Evolutionary conservation across 2,329 filamentous ascomycete species (phyloP), one percentile per base, ranked within the genome.

Genomic region (Davidsoniella neocaledoniae): DNA sequence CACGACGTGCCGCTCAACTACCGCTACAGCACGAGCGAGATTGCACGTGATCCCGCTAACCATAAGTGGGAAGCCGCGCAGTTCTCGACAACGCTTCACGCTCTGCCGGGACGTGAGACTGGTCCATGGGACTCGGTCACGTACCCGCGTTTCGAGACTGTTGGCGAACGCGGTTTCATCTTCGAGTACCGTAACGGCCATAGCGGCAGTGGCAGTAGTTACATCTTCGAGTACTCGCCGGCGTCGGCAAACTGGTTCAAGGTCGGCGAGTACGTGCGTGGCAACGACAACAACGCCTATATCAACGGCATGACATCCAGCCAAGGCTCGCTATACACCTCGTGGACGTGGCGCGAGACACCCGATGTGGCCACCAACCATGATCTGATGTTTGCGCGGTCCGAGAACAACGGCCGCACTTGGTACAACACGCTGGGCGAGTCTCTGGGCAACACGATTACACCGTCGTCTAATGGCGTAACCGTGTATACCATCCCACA

Each of bases 1-100:
- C 56, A 57, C 29, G 55, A 57, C 36, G 56, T 57, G 7, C 56
- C 56, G 2, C 46, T 57, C 5, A 57, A 57, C 46, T 57, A 57
- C 38, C 49, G 56, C n/a, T 52, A 55, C 5, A 54, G 52, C 19
- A 52, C 47, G 8, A 40, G 46, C 12, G 46, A 41, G 7, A 46
- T 56, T n/a, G 56, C 55, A 3, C 14, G 25, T 4, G 43, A 53
- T 5, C 53, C 53, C 5, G 36, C 39, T 6, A 41, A 46, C 8
- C 29, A 52, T n/a, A 26, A 36, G 1, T 57, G 56, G 56, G 52
- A 33, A 5, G 51, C 52, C n/a, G 38, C 42, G 5, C 43, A 56
- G 9, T 57, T 56, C 23, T 51, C 49, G 3, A 5, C 23, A 16
- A 55, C 54, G 14, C 12, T 50, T 8, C 55, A 57, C 38, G 45